Evolutionary conservation across 2,329 filamentous ascomycete species (phyloP).

Genomic region (Pseudogymnoascus sp.): DNA sequence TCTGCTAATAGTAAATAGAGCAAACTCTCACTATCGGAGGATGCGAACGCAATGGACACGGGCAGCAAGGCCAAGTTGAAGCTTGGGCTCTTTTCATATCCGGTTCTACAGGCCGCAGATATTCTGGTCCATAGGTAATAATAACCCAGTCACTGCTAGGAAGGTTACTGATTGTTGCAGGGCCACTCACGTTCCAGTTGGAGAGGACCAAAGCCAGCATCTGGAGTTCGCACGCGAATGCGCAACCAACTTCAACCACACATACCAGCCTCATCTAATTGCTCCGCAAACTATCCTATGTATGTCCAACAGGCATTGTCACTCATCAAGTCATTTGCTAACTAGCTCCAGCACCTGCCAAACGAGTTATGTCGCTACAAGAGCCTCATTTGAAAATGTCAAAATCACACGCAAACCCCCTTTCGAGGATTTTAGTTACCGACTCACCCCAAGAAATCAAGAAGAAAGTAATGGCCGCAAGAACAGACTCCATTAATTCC

Average conservation of each 20-base stretch:
- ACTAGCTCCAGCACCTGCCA: slow-evolving; percentile 43
- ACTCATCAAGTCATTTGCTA: slow-evolving; percentile 1
- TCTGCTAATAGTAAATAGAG: slow-evolving; percentile 39
- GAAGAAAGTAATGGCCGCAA: slow-evolving; percentile 60
- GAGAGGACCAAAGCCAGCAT: slow-evolving; percentile 91
- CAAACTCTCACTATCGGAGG: slow-evolving; percentile 58
- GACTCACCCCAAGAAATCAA: slow-evolving; percentile 56
- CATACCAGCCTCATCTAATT: slow-evolving; percentile 55
- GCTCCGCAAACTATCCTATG: slow-evolving; percentile 64
- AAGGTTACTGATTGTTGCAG: slow-evolving; percentile 31
- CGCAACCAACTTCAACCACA: slow-evolving; percentile 77
- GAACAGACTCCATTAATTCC: slow-evolving; percentile 62
- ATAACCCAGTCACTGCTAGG: not conserved
- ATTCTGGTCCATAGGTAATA: slow-evolving; percentile 71
- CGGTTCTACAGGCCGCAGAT: slow-evolving; percentile 90
- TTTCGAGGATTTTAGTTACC: slow-evolving; percentile 75
- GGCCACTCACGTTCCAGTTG: slow-evolving; percentile 90
- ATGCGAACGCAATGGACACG: slow-evolving; percentile 49
- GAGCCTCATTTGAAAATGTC: slow-evolving; percentile 84
- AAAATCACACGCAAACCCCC: slow-evolving; percentile 66
- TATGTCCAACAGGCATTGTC: slow-evolving; percentile 29
- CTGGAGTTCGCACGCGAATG: slow-evolving; percentile 86
- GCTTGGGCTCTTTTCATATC: slow-evolving; percentile 89
- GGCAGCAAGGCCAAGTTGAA: slow-evolving; percentile 58
- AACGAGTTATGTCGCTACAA: slow-evolving; percentile 82